phyloP scores from a whole-genome alignment of 805 yeast genomes.

The Hanseniaspora jakobsenii region DNA sequence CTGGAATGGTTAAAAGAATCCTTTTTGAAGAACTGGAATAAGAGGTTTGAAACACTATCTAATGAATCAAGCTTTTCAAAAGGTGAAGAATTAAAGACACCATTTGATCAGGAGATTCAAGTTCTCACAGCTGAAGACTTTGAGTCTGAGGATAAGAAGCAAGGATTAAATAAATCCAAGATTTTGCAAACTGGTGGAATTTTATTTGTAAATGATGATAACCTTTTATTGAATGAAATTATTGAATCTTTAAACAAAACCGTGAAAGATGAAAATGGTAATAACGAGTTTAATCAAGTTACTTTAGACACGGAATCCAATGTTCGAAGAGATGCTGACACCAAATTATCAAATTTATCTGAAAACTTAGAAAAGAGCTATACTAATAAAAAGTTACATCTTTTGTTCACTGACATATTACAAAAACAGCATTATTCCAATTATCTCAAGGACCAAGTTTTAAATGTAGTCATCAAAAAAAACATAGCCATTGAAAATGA shows the following conservation, averaged over 20 bases:
- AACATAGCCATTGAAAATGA: background rate
- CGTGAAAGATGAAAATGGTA: no score
- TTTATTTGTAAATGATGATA: slow-evolving; percentile 13
- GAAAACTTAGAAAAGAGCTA: no score
- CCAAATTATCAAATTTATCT: no score
- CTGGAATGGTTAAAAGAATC: slow-evolving; percentile 90
- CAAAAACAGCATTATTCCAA: background rate
- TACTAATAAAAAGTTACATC: background rate
- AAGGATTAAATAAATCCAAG: slow-evolving; percentile 19
- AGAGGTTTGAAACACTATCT: slow-evolving; percentile 32
- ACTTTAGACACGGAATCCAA: no score
- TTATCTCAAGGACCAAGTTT: background rate
- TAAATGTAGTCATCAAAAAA: background rate
- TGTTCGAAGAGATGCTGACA: no score
- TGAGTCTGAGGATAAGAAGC: slow-evolving; percentile 1
- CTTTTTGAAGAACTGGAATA: slow-evolving; percentile 78
- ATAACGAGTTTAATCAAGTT: no score
- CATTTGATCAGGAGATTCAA: slow-evolving; percentile 60
- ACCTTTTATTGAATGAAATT: slow-evolving; percentile 9
- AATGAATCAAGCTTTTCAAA: no score
- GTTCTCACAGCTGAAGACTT: slow-evolving; percentile 47
- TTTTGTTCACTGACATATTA: slow-evolving; percentile 2
- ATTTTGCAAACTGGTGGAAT: slow-evolving; percentile 23
- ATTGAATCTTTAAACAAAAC: slow-evolving; percentile 1
- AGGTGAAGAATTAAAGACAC: no score